These are phyloP conservation scores for Chytridium lagenaria DNA, from an alignment of 371 early-diverging fungal species.

Conservation along the genomic window DNA sequence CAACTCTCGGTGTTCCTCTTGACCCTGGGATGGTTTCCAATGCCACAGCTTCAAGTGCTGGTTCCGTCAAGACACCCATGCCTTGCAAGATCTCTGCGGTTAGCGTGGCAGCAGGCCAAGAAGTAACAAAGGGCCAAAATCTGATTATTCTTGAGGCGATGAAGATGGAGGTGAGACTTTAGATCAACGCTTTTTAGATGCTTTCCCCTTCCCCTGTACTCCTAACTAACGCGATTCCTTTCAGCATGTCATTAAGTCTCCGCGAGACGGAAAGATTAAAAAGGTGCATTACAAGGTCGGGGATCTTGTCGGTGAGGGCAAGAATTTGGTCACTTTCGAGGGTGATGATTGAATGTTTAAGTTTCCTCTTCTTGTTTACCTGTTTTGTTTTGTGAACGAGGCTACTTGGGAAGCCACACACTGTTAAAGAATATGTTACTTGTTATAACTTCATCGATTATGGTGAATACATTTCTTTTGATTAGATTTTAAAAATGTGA, in stretches of 20 bases:
- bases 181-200: background rate
- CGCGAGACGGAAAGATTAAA: conserved; percentile 75
- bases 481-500: too few relatives aligned
- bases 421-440: too few relatives aligned
- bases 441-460: too few relatives aligned
- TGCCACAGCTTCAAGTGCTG: conserved; percentile 48
- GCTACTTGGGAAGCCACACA: too few relatives aligned
- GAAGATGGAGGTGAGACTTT: conserved; percentile 89
- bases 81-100: conserved; percentile 95
- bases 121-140: conserved; percentile 81
- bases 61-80: conserved; percentile 91
- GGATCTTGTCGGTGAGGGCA: conserved; percentile 88
- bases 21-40: conserved; percentile 33
- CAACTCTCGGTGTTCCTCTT: conserved; percentile 49
- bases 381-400: too few relatives aligned
- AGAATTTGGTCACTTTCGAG: conserved; percentile 76
- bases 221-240: too few relatives aligned
- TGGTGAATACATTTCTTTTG: too few relatives aligned
- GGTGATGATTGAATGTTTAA: conserved; percentile 22
- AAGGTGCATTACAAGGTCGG: conserved; percentile 82
- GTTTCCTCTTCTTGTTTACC: too few relatives aligned
- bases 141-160: conserved; percentile 93
- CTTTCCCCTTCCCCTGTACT: conserved; percentile 4
- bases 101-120: conserved; percentile 73
- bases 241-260: conserved; percentile 89